Evolutionary conservation across 306 rosid species (phyloP), one percentile per base, ranked within the genome.

Genomic region (Biancaea sappan): DNA sequence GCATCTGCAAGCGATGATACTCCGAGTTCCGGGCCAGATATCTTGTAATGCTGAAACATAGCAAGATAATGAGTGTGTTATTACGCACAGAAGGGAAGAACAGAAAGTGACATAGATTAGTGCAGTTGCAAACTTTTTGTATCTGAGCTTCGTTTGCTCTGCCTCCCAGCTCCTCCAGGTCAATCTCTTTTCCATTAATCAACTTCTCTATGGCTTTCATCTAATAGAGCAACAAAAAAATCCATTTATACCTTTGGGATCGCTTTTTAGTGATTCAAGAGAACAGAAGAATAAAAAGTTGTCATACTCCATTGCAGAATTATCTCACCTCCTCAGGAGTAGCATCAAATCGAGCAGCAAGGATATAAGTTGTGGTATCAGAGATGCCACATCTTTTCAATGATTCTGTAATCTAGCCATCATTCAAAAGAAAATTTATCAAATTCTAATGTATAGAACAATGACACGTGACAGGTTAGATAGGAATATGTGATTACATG

Each of bases 381-480:
- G 92, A 88, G 59, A 94, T 88, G 70, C 98, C 97, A 53, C 92
- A 91, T 87, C 97, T 83, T 81, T 88, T 89, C 56, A 94, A 85
- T 15, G 97, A 94, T 76, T 94, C 98, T 54, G 97, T 81, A 75
- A 94, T 94, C 98, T 94, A 78, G 61, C 48, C 14, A 68, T 37
- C 54, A 86, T 67, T 21, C 73, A 84, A 58, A 28, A 59, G 24
- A 25, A 51, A 52, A 70, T 87, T 87, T 34, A 90, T 75, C 60
- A 67, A 37, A 31, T 32, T 53, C 47, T 12, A 68, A 64, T 58
- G 56, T 6, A 12, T 12, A 62, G 51, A 80, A 66, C n/a, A 37
- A 48, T 50, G 25, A 74, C 29, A 21, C 3, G 57, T 46, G 40
- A 46, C 5, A 65, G 44, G 26, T 37, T 75, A 77, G 52, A 56